These are phyloP conservation scores for Scedosporium aurantiacum DNA, from an alignment of 2,329 filamentous ascomycete genomes.

Conservation along the genomic window DNA sequence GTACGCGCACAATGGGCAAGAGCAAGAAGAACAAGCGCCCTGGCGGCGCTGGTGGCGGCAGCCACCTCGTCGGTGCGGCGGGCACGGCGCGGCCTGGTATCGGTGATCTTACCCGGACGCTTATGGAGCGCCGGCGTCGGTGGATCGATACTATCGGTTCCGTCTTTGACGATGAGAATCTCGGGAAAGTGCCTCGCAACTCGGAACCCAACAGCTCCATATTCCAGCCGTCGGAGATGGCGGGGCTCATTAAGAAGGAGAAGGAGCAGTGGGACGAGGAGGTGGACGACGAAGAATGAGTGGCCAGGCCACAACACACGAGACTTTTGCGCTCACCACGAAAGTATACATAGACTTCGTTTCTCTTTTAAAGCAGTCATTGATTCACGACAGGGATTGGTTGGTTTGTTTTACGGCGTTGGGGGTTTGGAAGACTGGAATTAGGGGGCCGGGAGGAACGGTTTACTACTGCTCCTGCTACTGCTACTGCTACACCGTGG, in stretches of 20 bases:
- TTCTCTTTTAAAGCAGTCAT: neutral
- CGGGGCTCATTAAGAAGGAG: conserved; percentile 61
- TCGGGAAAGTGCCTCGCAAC: conserved; percentile 57
- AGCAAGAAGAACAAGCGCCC: conserved; percentile 80
- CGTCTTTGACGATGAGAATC: conserved; percentile 75
- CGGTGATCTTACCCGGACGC: conserved; percentile 76
- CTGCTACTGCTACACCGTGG: too few relatives aligned
- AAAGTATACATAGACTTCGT: neutral
- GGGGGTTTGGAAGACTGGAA: neutral
- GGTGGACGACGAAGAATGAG: conserved; percentile 50
- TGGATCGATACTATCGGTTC: conserved; percentile 89
- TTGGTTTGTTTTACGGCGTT: neutral
- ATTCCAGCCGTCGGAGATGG: conserved; percentile 65
- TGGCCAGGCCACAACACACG: neutral
- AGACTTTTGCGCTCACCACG: neutral
- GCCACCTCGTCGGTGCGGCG: conserved; percentile 48
- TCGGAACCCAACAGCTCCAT: conserved; percentile 57
- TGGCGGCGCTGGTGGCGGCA: conserved; percentile 63
- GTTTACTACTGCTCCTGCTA: too few relatives aligned
- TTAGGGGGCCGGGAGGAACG: neutral
- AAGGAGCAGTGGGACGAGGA: conserved; percentile 75
- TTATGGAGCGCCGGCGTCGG: conserved; percentile 82
- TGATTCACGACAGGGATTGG: neutral
- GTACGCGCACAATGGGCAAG: conserved; percentile 87
- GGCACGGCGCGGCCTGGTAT: conserved; percentile 67